A percentile compares a stretch with the other conserved stretches of the same genome.
These are phyloP conservation scores for Glycyrrhiza uralensis DNA, from an alignment of 306 rosid species.

Conservation along the genomic window DNA sequence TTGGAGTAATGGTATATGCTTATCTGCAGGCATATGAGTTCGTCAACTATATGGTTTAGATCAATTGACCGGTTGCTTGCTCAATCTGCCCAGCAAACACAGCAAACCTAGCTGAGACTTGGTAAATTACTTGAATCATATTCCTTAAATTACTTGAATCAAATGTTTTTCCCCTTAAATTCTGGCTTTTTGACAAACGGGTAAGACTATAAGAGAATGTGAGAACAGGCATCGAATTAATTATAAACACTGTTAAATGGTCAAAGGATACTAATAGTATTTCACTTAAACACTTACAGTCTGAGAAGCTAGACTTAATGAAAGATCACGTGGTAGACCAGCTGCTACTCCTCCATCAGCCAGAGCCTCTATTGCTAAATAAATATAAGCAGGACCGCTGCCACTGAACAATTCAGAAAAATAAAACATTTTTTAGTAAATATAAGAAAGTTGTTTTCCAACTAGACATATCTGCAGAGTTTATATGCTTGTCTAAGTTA, in stretches of 20 bases:
- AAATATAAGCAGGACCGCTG: conserved; percentile 93
- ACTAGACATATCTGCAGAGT: background rate
- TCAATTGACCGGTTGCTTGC: background rate
- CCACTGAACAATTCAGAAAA: conserved; percentile 64
- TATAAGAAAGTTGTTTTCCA: background rate
- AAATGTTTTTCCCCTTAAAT: background rate
- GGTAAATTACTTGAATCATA: background rate
- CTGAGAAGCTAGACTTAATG: conserved; percentile 86
- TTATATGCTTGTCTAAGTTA: background rate
- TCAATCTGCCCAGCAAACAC: background rate
- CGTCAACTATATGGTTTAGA: background rate
- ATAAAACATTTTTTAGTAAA: conserved; percentile 6
- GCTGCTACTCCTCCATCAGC: conserved; percentile 99
- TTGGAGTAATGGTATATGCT: background rate
- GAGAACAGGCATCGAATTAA: background rate
- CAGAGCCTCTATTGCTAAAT: conserved; percentile 90
- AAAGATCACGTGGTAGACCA: conserved; percentile 90
- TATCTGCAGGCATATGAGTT: background rate
- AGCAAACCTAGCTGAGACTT: background rate
- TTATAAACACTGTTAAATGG: conserved; percentile 8
- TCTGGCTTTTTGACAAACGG: conserved; percentile 5
- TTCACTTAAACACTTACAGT: conserved; percentile 69
- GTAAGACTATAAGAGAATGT: background rate
- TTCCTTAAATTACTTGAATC: background rate
- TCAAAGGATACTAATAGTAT: conserved; percentile 7